Conservation (phyloP, 352 stramenopile genomes). For the Pythium apleroticum region DNA sequence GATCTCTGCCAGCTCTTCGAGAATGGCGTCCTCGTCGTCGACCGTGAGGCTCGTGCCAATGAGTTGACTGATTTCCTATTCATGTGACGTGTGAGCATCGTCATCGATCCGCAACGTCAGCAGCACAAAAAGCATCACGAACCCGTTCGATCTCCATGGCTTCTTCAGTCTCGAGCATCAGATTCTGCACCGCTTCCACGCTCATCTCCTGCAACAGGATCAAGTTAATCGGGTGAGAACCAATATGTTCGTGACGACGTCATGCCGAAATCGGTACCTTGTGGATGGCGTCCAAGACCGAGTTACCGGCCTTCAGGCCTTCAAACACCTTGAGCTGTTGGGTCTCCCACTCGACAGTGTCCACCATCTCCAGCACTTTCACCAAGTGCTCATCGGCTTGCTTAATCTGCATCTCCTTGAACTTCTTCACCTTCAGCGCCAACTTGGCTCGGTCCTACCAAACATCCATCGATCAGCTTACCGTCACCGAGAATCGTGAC, state of each 20-base stretch:
- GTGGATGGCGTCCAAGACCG: constrained; percentile 85
- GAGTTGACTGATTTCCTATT: constrained; percentile 85
- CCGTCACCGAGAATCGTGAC: not conserved
- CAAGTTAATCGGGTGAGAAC: not conserved
- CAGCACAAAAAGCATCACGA: constrained; percentile 20
- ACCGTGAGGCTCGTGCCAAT: constrained; percentile 75
- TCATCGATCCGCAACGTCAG: constrained; percentile 6
- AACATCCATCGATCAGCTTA: constrained; percentile 4
- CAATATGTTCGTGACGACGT: not conserved
- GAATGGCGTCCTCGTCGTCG: constrained; percentile 84
- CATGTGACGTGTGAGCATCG: constrained; percentile 5
- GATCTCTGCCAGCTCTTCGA: constrained; percentile 84
- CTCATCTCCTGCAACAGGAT: constrained; percentile 68
- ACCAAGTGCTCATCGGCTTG: constrained; percentile 86
- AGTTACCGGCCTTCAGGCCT: constrained; percentile 86
- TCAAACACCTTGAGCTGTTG: constrained; percentile 89
- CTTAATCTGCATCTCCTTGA: constrained; percentile 88
- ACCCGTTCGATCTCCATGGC: constrained; percentile 76
- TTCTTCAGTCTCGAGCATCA: constrained; percentile 89
- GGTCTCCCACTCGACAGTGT: constrained; percentile 88
- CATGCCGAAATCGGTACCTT: constrained; percentile 41
- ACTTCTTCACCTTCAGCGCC: constrained; percentile 88
- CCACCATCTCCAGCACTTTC: constrained; percentile 83
- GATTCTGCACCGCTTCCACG: constrained; percentile 82
- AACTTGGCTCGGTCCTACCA: constrained; percentile 80